Base-by-base conservation (phyloP, 495 filamentous ascomycete species). In the Podospora anserina region DNA sequence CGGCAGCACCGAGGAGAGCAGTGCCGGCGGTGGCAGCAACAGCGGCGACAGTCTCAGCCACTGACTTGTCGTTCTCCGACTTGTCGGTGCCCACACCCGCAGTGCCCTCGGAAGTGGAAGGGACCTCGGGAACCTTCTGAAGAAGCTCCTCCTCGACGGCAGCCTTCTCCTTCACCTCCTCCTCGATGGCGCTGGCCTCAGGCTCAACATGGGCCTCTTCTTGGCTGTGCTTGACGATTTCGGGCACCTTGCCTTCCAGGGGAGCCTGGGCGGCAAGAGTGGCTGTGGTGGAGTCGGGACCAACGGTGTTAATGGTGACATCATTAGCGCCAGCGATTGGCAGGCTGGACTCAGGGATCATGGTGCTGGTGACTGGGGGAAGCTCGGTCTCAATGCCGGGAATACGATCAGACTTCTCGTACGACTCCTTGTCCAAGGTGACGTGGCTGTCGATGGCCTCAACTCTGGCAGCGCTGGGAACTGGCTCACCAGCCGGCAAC, bases 281-380 rank as follows among this genome's bases (percentile, higher is more conserved):
- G 63, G 89, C 88, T 39, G 92, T 96, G 18, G 92, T 94, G 62
- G 91, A 87, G 28, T 78, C 78, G 4, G 91, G 88, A 4, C 84
- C 86, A 28, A 86, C 89, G 9, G 90, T 92, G 71, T 88, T 90
- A 69, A 93, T 87, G 18, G 82, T 84, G 70, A 83, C 84, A 65
- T 83, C 87, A 28, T 73, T 68, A 59, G 70, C 72, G 63, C 75
- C 71, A 56, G 84, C 85, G 71, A 93, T 90, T 19, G 91, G 91
- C 64, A 96, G 84, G 78, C 91, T 92, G 26, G 92, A 95, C 79
- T 97, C 92, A 11, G 93, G 93, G 70, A 95, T 94, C 80, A 91
- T 79, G 77, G 85, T 89, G 39, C 80, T 83, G 16, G 84, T 81
- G 53, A 89, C 77, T n/a, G 85, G 82, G 18, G 91, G 89, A 55